Conservation (phyloP, 2,329 filamentous ascomycete species). For the Claviceps sp. region DNA sequence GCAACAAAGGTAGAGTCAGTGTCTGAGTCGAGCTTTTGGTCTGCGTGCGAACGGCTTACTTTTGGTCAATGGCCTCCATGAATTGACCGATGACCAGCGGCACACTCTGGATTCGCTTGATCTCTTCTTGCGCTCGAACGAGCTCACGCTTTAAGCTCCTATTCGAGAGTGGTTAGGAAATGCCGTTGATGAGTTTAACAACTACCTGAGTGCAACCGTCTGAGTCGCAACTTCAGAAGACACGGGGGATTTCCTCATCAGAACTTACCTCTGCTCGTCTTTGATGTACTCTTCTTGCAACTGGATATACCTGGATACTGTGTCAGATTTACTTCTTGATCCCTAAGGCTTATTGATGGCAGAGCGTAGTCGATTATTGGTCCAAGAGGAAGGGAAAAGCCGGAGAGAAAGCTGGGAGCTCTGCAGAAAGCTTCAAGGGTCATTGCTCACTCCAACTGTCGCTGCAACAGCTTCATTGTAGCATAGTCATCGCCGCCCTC, state of each 20-base stretch:
- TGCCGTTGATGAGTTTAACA: neutral
- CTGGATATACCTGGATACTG: slow-evolving; percentile 62
- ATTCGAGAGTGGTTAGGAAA: neutral
- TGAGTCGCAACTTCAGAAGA: neutral
- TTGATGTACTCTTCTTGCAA: slow-evolving; percentile 99
- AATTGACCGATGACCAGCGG: slow-evolving; percentile 97
- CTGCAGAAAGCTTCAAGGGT: neutral
- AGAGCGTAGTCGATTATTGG: neutral
- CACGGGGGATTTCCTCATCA: neutral
- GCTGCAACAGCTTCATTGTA: slow-evolving; percentile 88
- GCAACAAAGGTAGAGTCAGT: neutral
- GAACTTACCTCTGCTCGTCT: slow-evolving; percentile 77
- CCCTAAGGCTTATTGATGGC: neutral
- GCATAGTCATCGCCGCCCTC: slow-evolving; percentile 89
- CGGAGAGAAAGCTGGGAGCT: neutral
- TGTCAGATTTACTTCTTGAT: slow-evolving; percentile 12
- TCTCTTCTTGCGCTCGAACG: slow-evolving; percentile 94
- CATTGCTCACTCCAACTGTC: slow-evolving; percentile 70
- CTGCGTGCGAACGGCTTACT: slow-evolving; percentile 43
- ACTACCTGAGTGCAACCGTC: too few species aligned
- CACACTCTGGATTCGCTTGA: slow-evolving; percentile 98
- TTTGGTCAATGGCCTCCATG: slow-evolving; percentile 99
- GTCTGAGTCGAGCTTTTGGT: neutral
- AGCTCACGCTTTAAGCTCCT: slow-evolving; percentile 95
- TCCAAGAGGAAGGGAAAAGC: neutral